Evolutionary conservation across 345 rosid genomes (phyloP).

Genomic region (thale cress (Arabidopsis thaliana)): DNA sequence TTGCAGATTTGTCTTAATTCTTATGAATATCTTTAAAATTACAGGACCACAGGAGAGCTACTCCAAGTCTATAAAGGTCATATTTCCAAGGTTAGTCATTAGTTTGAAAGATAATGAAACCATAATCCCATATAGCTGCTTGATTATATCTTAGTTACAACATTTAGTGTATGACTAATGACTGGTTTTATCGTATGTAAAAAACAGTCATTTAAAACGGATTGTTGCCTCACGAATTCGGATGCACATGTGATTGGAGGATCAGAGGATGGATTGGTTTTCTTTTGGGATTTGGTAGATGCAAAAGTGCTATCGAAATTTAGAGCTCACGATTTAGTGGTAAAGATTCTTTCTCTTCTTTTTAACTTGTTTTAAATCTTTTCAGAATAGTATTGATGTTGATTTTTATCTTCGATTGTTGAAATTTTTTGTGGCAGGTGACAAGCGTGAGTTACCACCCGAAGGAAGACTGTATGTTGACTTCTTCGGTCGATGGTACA

Average conservation of each 20-base stretch:
- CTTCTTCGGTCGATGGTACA: constrained; percentile 88
- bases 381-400: neutral
- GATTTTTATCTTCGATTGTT: neutral
- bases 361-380: neutral
- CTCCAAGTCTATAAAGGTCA: constrained; percentile 96
- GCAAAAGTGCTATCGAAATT: constrained; percentile 78
- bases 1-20: constrained; percentile 1
- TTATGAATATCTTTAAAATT: constrained; percentile 30
- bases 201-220: constrained; percentile 84
- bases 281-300: constrained; percentile 97
- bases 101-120: constrained; percentile 3
- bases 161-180: neutral
- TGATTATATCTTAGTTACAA: neutral
- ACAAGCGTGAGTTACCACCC: constrained; percentile 97
- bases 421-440: constrained; percentile 54
- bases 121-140: constrained; percentile 8
- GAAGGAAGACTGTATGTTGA: constrained; percentile 76
- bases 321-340: constrained; percentile 89
- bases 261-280: constrained; percentile 92
- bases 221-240: constrained; percentile 87
- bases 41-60: constrained; percentile 81
- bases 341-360: constrained; percentile 36
- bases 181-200: constrained; percentile 24
- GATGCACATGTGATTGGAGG: constrained; percentile 93
- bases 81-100: constrained; percentile 75